Conservation (phyloP, 192 early-diverging fungal genomes). For the Phycomyces nitens region DNA sequence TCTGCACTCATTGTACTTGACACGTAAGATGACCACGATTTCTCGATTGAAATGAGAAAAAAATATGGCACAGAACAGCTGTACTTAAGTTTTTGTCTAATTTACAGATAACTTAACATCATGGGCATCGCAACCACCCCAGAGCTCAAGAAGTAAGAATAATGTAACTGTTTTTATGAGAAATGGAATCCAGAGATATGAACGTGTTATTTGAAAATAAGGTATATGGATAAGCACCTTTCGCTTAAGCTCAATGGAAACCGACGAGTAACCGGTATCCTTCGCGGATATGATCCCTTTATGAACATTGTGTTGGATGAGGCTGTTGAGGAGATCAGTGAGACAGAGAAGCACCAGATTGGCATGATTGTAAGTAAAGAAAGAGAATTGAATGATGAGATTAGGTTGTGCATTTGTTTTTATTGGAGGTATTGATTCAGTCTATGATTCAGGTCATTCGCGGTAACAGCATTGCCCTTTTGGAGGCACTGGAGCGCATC, state of each 20-base stretch:
- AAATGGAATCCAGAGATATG: background rate
- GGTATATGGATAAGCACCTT: conserved; percentile 92
- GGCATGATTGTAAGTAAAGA: conserved; percentile 77
- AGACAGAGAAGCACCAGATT: conserved; percentile 65
- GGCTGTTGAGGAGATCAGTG: conserved; percentile 74
- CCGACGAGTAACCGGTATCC: conserved; percentile 87
- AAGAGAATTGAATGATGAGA: background rate
- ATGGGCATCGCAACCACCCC: conserved; percentile 40
- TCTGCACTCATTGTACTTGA: background rate
- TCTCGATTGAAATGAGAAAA: background rate
- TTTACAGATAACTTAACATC: background rate
- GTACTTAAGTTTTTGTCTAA: background rate
- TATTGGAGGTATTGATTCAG: background rate
- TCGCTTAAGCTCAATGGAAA: conserved; percentile 88
- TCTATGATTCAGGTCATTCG: conserved; percentile 53
- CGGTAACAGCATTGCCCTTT: conserved; percentile 69
- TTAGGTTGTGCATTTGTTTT: background rate
- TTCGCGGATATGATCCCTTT: conserved; percentile 98
- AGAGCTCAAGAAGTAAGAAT: conserved; percentile 41
- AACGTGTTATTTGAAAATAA: conserved; percentile 13
- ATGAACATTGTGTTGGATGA: conserved; percentile 99
- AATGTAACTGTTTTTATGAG: background rate
- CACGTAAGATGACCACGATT: background rate
- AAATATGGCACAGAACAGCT: background rate
- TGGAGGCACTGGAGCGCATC: conserved; percentile 71